Evolutionary conservation across 108 stramenopile genomes (phyloP).

Genomic region (Pseudonitzschia pungens): DNA sequence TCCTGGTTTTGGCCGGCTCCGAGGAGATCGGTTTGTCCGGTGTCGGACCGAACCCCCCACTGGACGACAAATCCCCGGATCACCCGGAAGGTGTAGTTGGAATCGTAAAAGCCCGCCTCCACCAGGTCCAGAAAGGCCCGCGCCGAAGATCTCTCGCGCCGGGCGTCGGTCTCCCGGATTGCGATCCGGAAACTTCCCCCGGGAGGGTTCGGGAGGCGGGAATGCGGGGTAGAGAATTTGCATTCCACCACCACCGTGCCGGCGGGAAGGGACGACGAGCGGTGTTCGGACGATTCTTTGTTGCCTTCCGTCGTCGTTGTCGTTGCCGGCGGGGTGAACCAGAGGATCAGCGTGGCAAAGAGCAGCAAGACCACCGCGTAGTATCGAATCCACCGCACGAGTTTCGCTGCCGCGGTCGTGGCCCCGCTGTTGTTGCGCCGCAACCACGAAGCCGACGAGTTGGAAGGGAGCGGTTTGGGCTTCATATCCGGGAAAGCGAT

Average conservation of each 20-base stretch:
- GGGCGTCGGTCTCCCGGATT: no score
- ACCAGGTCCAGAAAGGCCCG: neutral
- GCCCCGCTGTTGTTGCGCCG: neutral
- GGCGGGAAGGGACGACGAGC: neutral
- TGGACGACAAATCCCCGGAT: constrained; percentile 16
- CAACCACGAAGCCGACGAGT: neutral
- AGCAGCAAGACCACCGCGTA: neutral
- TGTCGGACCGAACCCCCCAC: neutral
- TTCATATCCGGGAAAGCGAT: neutral
- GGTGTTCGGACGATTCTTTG: neutral
- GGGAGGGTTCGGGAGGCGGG: neutral
- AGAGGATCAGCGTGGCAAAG: neutral
- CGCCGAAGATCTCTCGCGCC: constrained; percentile 2
- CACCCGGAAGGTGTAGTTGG: constrained; percentile 9
- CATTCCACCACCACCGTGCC: neutral
- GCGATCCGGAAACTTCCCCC: neutral
- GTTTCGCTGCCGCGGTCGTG: neutral
- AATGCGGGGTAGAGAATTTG: constrained; percentile 6
- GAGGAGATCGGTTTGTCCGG: neutral
- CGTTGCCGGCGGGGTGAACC: neutral
- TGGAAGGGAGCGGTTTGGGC: neutral
- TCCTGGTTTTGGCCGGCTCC: neutral
- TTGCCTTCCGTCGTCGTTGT: neutral
- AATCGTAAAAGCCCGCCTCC: neutral
- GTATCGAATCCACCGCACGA: neutral